These are phyloP conservation scores for Isatis tinctoria DNA, from an alignment of 345 rosid species.

Conservation along the genomic window DNA sequence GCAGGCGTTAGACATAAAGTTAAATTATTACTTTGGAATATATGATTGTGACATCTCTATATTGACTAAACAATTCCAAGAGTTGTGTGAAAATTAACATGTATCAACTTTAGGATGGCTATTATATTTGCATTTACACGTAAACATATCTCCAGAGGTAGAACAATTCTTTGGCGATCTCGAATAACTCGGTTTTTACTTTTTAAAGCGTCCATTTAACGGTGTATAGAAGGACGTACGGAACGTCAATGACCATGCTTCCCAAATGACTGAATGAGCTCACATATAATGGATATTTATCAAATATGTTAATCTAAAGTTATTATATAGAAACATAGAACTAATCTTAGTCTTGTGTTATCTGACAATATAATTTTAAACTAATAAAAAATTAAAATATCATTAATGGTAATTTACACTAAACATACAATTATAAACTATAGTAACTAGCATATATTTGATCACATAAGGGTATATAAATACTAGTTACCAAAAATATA, in stretches of 20 bases:
- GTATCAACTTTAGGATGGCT: background rate
- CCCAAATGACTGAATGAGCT: background rate
- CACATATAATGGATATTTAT: background rate
- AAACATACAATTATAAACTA: too few species aligned
- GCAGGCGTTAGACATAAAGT: background rate
- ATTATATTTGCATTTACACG: background rate
- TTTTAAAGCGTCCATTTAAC: background rate
- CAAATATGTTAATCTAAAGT: too few species aligned
- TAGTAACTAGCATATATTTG: too few species aligned
- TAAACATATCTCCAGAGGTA: conserved; percentile 20
- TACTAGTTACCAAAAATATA: too few species aligned
- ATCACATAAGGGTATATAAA: too few species aligned
- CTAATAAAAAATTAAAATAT: too few species aligned
- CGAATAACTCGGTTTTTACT: background rate
- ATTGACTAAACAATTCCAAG: background rate
- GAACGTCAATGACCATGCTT: background rate
- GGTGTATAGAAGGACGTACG: background rate
- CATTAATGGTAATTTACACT: too few species aligned
- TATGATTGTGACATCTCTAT: background rate
- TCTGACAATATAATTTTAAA: too few species aligned
- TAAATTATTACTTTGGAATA: background rate
- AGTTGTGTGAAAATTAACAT: background rate
- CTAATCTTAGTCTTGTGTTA: too few species aligned
- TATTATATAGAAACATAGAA: too few species aligned
- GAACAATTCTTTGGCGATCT: background rate